Conservation (phyloP, 208 protist species). For the Trypanosoma conorhini region DNA sequence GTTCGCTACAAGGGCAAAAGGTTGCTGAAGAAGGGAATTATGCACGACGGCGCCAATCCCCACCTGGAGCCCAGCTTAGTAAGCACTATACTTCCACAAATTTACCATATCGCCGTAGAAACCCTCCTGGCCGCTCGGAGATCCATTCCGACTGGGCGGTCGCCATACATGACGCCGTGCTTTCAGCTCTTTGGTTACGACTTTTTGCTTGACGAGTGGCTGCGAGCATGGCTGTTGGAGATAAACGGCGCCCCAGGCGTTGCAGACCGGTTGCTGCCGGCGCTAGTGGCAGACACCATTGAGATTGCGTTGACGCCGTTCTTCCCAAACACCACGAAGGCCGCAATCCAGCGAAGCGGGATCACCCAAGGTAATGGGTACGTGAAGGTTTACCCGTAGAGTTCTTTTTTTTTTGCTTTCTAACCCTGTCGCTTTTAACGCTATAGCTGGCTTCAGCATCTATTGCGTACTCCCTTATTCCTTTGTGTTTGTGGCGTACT, state of each 20-base stretch:
- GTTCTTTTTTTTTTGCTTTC: conserved; percentile 4
- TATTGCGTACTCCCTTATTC: conserved; percentile 3
- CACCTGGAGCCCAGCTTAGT: conserved; percentile 35
- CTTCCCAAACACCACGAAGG: conserved; percentile 50
- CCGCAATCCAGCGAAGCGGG: conserved; percentile 17
- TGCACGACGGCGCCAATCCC: conserved; percentile 28
- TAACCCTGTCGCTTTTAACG: neutral
- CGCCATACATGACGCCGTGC: conserved; percentile 37
- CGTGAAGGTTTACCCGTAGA: conserved; percentile 47
- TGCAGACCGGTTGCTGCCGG: conserved; percentile 49
- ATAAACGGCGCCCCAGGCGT: conserved; percentile 67
- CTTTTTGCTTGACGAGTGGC: conserved; percentile 62
- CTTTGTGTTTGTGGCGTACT: conserved; percentile 1
- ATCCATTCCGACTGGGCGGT: conserved; percentile 43
- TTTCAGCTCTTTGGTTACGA: conserved; percentile 82
- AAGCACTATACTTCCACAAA: conserved; percentile 69
- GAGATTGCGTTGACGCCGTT: conserved; percentile 59
- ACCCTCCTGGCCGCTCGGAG: conserved; percentile 49
- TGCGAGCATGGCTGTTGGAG: conserved; percentile 72
- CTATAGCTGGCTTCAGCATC: neutral
- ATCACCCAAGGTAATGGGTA: conserved; percentile 44
- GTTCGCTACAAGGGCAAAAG: conserved; percentile 67
- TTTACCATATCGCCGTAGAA: conserved; percentile 70
- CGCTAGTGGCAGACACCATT: conserved; percentile 75
- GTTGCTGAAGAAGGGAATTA: conserved; percentile 32